These are phyloP conservation scores for Dactylellina drechsleri DNA, from an alignment of 2,329 filamentous ascomycete genomes.

Conservation along the genomic window DNA sequence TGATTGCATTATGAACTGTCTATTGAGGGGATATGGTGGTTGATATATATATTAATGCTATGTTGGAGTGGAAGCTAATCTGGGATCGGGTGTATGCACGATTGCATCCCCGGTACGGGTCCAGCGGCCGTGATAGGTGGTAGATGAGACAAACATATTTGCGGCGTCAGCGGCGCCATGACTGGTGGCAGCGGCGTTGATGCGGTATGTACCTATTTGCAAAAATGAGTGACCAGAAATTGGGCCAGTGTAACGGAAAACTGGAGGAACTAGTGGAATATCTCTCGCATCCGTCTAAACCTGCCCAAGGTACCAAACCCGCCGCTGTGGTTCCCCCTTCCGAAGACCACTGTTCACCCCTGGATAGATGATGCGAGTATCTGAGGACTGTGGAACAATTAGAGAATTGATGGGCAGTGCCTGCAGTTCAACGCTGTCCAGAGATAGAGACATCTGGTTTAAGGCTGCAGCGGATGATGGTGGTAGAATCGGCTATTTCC, in stretches of 20 bases:
- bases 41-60: slow-evolving; percentile 30
- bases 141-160: slow-evolving; percentile 38
- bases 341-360: too few species aligned
- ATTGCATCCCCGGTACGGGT: slow-evolving; percentile 11
- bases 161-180: slow-evolving; percentile 53
- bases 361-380: too few species aligned
- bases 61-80: background rate
- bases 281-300: slow-evolving; percentile 25
- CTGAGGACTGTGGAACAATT: too few species aligned
- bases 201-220: slow-evolving; percentile 23
- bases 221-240: background rate
- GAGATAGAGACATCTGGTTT: background rate
- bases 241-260: slow-evolving; percentile 39
- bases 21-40: slow-evolving; percentile 24
- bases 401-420: slow-evolving; percentile 35
- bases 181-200: slow-evolving; percentile 41
- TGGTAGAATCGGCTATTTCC: slow-evolving; percentile 45
- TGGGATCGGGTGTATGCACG: slow-evolving; percentile 23
- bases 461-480: slow-evolving; percentile 21
- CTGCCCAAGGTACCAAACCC: slow-evolving; percentile 43
- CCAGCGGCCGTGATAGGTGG: slow-evolving; percentile 22
- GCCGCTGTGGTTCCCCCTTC: slow-evolving; percentile 15
- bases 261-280: background rate
- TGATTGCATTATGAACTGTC: slow-evolving; percentile 11
- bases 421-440: slow-evolving; percentile 33